Base-by-base conservation (phyloP, 352 stramenopile species). In the Pseudoperonospora humuli region DNA sequence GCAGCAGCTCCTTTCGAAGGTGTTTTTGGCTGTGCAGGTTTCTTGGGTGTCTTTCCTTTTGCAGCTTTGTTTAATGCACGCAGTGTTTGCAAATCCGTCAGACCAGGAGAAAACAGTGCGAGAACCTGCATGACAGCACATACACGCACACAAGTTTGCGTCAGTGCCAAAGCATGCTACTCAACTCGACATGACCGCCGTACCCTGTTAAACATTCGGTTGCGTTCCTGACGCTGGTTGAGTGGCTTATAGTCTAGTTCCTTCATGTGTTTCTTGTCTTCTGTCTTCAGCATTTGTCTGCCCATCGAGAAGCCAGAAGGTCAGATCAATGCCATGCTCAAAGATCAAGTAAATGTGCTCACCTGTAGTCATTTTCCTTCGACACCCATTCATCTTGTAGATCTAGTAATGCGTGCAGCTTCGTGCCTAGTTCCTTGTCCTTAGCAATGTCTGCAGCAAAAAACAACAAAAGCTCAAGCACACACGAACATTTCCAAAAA, bases 181-280 rank as follows among this genome's bases (percentile, higher is more conserved):
- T 8, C 38, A 11, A 24, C 34, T 11, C 5, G 44, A 15, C 19
- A 49, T 11, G 21, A 28, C 7, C n/a, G n/a, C n/a, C 69, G 19
- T 68, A 89, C 72, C 15, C 78, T 61, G 18, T 75, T 88, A 61
- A 88, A 85, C 39, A 89, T 67, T 26, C 79, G 78, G 69, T 93
- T 93, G 29, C 80, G 70, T 56, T 93, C 81, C 45, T 93, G 80
- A 2, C 78, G 81, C 17, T 72, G 47, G 28, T 88, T 91, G 20
- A 93, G 57, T 25, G 64, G 57, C 3, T 78, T 64, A 28, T 77
- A 89, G 33, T 93, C 81, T 14, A 45, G 33, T 39, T 87, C 75
- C 31, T 84, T 81, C 61, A 93, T 66, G 48, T 83, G 53, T 36
- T 93, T 93, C 50, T 93, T 93, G 61, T 93, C 81, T 47, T 93